Base-by-base conservation (phyloP, 2,329 filamentous ascomycete genomes). In the Talaromyces sp. region DNA sequence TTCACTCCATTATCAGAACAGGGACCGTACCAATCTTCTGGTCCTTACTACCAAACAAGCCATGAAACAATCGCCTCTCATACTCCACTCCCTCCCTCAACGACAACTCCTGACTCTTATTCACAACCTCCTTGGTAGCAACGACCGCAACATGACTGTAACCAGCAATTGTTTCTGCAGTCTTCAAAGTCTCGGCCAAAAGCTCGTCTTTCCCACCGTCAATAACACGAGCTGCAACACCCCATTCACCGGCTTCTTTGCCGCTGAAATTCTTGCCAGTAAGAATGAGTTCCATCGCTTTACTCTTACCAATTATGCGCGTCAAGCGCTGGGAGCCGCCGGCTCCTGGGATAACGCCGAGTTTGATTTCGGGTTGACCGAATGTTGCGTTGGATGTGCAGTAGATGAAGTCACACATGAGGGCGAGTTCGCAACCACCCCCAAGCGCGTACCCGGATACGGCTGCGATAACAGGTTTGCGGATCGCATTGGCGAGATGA, bases 321-420 rank as follows among this genome's bases (percentile, higher is more conserved):
- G 91, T 96, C 46, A 99, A 78, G 8, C 94, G 82, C 80, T 99
- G 94, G 62, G 87, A 91, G 6, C 94, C 94, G 28, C 94, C 94
- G 0, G 89, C 94, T 3, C 94, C 94, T 0, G 94, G 94, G 57
- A 97, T 90, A 2, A 89, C 89, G 25, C 94, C 94, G 2, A 99
- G 81, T 78, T 95, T 97, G 78, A 99, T 91, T 80, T 99, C 94
- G 0, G 94, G 94, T 77, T 97, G 94, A 11, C 94, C 94, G 71
- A 99, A 97, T 67, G 90, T 95, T 64, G 94, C 93, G 15, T 76
- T 84, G 53, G 87, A 81, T 2, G 89, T 92, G 77, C 89, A 94
- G 80, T 97, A 97, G 60, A 99, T 77, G 65, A 97, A 87, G 73
- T 99, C 94, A 69, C 89, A 91, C 94, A 97, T 99, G 81, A 99